A percentile compares a stretch with the other conserved stretches of the same genome.
Evolutionary conservation across 2,329 filamentous ascomycete genomes (phyloP).

Genomic region (Curvularia hawaiiensis): DNA sequence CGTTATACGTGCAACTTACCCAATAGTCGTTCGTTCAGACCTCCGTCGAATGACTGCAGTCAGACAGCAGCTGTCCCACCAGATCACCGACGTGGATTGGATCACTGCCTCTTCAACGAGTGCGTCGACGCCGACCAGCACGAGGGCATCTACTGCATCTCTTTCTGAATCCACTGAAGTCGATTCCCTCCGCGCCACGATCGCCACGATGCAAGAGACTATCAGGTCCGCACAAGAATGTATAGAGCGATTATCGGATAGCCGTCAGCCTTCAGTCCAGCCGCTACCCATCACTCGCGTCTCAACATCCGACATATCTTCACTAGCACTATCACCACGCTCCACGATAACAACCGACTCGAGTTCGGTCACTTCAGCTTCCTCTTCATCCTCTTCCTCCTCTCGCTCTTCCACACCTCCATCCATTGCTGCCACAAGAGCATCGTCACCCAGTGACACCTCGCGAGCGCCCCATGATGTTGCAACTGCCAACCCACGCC

Average conservation of each 20-base stretch:
- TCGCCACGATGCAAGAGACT: not conserved
- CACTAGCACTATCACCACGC: not conserved
- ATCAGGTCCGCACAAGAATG: not conserved
- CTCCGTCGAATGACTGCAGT: not conserved
- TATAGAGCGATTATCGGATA: not conserved
- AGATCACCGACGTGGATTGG: not conserved
- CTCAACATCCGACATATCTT: not conserved
- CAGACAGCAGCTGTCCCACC: not conserved
- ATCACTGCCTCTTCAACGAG: not conserved
- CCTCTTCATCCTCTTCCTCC: not conserved
- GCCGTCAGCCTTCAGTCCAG: not conserved
- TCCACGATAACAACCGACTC: not conserved
- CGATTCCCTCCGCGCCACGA: not conserved
- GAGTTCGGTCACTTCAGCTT: not conserved
- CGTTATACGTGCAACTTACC: slow-evolving; percentile 10
- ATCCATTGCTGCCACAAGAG: not conserved
- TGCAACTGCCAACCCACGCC: too few relatives aligned
- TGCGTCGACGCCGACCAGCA: not conserved
- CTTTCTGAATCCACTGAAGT: not conserved
- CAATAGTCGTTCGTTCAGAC: not conserved
- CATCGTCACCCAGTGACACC: not conserved
- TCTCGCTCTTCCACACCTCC: not conserved
- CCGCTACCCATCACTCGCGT: not conserved
- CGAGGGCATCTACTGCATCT: not conserved
- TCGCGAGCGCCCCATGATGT: too few relatives aligned